phyloP scores from a whole-genome alignment of 371 early-diverging fungal genomes.

The Mucor plumbeus region DNA sequence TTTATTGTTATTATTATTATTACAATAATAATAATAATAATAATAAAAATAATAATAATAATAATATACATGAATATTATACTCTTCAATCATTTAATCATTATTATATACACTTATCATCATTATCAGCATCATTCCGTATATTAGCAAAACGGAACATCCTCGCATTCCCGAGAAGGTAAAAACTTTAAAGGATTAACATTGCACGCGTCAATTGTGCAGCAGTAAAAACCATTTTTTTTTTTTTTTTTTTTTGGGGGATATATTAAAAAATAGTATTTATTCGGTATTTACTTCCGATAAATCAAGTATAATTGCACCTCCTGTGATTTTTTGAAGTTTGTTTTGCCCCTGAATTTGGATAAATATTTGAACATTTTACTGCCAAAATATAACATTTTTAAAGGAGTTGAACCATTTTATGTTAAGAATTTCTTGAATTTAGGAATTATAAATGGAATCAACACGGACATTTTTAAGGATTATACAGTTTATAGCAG shows the following conservation, averaged over 20 bases:
- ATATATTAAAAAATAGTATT: constrained; percentile 27
- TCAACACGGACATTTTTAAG: no score
- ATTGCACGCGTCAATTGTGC: constrained; percentile 33
- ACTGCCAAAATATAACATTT: constrained; percentile 10
- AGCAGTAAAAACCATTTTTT: constrained; percentile 3
- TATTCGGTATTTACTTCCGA: constrained; percentile 24
- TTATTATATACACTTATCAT: no score
- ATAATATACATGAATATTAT: no score
- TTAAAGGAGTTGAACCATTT: not conserved
- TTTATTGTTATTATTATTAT: no score
- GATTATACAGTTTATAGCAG: not conserved
- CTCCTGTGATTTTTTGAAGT: not conserved
- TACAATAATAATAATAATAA: no score
- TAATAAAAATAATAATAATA: no score
- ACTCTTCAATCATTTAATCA: no score
- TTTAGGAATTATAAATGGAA: no score
- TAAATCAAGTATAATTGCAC: constrained; percentile 6
- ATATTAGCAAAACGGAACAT: constrained; percentile 23
- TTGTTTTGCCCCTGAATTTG: not conserved
- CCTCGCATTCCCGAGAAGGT: constrained; percentile 27
- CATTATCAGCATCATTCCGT: not conserved
- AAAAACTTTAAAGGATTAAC: not conserved
- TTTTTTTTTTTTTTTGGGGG: constrained; percentile 14
- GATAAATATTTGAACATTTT: constrained; percentile 26
- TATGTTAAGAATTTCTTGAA: no score